A percentile compares a stretch with the other conserved stretches of the same genome.
These are phyloP conservation scores for Malus hybrid DNA, from an alignment of 331 rosid species.

Conservation along the genomic window DNA sequence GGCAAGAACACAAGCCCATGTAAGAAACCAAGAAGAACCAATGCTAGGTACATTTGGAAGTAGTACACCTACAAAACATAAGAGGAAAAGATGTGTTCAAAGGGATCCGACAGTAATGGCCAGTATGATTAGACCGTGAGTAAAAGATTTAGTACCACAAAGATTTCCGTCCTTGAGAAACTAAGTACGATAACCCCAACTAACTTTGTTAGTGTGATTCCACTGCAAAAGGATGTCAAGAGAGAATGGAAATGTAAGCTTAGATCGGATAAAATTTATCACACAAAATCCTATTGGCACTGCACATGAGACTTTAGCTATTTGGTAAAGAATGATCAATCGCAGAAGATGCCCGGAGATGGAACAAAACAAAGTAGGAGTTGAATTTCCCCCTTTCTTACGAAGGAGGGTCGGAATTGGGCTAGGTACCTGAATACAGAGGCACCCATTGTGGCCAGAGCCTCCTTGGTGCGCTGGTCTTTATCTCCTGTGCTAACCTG, in stretches of 20 bases:
- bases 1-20: conserved; percentile 98
- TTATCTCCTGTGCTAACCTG: conserved; percentile 84
- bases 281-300: background rate
- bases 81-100: background rate
- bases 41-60: conserved; percentile 86
- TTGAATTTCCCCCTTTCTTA: background rate
- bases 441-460: conserved; percentile 95
- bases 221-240: conserved; percentile 41
- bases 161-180: conserved; percentile 95
- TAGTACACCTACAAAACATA: conserved; percentile 68
- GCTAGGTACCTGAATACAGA: conserved; percentile 75
- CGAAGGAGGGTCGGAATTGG: background rate
- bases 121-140: background rate
- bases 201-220: conserved; percentile 89
- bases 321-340: background rate
- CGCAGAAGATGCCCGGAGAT: background rate
- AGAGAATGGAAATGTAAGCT: background rate
- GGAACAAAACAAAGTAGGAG: background rate
- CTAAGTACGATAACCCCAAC: conserved; percentile 93
- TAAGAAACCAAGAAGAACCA: conserved; percentile 93
- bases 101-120: background rate
- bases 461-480: conserved; percentile 77
- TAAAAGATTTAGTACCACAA: conserved; percentile 58
- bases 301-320: background rate
- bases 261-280: background rate